Percentiles rank a stretch among this genome's conserved stretches.
phyloP scores from a whole-genome alignment of 495 filamentous ascomycete genomes.

The Xylaria venustula region DNA sequence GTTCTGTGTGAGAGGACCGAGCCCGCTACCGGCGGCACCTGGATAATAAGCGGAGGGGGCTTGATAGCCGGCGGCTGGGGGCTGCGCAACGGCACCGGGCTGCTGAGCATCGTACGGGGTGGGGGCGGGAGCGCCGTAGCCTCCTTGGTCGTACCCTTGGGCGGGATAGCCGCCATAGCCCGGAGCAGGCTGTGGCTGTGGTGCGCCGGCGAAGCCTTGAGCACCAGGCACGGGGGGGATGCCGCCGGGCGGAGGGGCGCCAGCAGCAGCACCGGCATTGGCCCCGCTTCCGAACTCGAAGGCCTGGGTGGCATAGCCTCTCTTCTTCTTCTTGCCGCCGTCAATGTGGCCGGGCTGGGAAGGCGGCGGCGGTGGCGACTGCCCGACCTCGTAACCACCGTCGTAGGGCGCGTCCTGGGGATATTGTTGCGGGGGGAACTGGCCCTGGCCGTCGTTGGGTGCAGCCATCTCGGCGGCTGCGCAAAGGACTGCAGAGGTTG shows the following conservation, averaged over 20 bases:
- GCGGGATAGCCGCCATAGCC: constrained; percentile 60
- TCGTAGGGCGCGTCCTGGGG: constrained; percentile 43
- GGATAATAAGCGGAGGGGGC: constrained; percentile 65
- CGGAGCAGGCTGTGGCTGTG: constrained; percentile 35
- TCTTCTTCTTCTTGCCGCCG: constrained; percentile 73
- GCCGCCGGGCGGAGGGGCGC: constrained; percentile 29
- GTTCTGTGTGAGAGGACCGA: constrained; percentile 76
- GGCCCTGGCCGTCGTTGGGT: constrained; percentile 56
- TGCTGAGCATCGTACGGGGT: constrained; percentile 49
- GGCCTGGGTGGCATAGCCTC: constrained; percentile 88
- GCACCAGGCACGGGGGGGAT: constrained; percentile 17
- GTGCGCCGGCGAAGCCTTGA: constrained; percentile 34
- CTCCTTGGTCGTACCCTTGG: constrained; percentile 55
- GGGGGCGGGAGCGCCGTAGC: constrained; percentile 51
- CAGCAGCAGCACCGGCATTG: constrained; percentile 67
- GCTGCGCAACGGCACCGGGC: constrained; percentile 35
- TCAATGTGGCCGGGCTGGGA: constrained; percentile 39
- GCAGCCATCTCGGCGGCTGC: constrained; percentile 49
- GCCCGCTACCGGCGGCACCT: constrained; percentile 48
- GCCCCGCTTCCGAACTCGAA: constrained; percentile 90
- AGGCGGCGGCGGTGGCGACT: constrained; percentile 38
- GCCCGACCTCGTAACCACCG: constrained; percentile 29
- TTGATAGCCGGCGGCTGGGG: constrained; percentile 59
- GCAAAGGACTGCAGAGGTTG: constrained; percentile 14
- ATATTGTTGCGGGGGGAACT: constrained; percentile 66